phyloP scores from a whole-genome alignment of 768 basidiomycete genomes.

The Myochromella boudieri region DNA sequence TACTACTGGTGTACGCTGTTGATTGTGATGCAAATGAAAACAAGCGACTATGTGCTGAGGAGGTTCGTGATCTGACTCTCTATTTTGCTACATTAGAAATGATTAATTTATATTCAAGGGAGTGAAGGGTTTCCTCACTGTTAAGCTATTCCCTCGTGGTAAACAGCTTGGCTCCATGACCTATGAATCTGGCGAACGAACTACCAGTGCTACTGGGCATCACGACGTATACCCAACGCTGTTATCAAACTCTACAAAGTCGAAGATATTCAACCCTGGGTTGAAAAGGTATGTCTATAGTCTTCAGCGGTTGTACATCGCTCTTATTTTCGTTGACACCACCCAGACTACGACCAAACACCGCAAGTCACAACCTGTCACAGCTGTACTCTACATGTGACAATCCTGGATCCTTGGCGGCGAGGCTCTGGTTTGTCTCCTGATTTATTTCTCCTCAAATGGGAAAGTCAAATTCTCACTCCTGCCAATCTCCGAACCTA shows the following conservation, averaged over 20 bases:
- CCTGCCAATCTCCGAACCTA: no score
- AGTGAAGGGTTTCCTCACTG: constrained; percentile 89
- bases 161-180: constrained; percentile 55
- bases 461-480: no score
- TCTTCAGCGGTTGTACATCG: no score
- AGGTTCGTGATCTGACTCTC: constrained; percentile 37
- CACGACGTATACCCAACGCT: constrained; percentile 69
- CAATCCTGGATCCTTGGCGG: no score
- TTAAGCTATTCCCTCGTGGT: constrained; percentile 90
- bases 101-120: no score
- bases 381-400: no score
- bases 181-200: constrained; percentile 71
- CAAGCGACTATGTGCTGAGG: constrained; percentile 78
- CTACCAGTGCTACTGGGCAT: constrained; percentile 73
- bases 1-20: constrained; percentile 89
- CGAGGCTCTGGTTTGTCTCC: no score
- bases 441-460: no score
- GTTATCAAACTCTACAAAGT: constrained; percentile 58
- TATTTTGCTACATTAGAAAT: not conserved
- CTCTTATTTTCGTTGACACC: no score
- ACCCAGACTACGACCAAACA: no score
- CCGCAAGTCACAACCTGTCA: no score
- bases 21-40: constrained; percentile 87
- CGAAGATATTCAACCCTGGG: constrained; percentile 65
- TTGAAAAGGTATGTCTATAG: constrained; percentile 75